Conservation (phyloP, 441 rosid species). For the Populus trichocarpa region DNA sequence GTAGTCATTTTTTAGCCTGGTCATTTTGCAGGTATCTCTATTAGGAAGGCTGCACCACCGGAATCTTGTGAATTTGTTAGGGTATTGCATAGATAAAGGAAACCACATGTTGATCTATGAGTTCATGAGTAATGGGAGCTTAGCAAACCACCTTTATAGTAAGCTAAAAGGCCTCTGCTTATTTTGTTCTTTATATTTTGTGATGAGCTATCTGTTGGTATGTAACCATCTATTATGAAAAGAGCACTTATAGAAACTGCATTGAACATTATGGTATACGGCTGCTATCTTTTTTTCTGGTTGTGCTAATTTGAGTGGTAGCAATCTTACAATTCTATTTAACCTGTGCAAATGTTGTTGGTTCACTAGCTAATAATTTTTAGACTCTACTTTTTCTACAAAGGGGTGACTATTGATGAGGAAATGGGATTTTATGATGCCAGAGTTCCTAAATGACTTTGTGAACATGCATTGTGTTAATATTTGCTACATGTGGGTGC, state of each 20-base stretch:
- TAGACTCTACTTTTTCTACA: neutral
- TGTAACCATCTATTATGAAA: neutral
- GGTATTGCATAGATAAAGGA: slow-evolving; percentile 88
- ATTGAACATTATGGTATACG: neutral
- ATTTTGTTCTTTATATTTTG: slow-evolving; percentile 6
- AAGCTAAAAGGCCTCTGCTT: slow-evolving; percentile 32
- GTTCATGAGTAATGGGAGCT: slow-evolving; percentile 97
- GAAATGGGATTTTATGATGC: neutral
- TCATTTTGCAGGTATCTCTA: slow-evolving; percentile 54
- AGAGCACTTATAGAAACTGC: neutral
- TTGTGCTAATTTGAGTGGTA: neutral
- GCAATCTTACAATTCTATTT: neutral
- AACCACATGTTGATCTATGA: slow-evolving; percentile 77
- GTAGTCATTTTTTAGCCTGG: slow-evolving; percentile 6
- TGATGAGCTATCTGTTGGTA: neutral
- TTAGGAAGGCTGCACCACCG: slow-evolving; percentile 94
- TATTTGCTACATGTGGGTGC: neutral
- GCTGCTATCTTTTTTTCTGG: neutral
- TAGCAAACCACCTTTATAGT: slow-evolving; percentile 77
- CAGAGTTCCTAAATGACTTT: neutral
- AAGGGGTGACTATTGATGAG: neutral
- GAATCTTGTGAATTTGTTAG: slow-evolving; percentile 89
- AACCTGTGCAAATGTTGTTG: neutral
- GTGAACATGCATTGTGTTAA: neutral
- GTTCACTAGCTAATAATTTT: neutral